phyloP scores from a whole-genome alignment of 202 grass and related monocot genomes.

The Panicum virgatum region DNA sequence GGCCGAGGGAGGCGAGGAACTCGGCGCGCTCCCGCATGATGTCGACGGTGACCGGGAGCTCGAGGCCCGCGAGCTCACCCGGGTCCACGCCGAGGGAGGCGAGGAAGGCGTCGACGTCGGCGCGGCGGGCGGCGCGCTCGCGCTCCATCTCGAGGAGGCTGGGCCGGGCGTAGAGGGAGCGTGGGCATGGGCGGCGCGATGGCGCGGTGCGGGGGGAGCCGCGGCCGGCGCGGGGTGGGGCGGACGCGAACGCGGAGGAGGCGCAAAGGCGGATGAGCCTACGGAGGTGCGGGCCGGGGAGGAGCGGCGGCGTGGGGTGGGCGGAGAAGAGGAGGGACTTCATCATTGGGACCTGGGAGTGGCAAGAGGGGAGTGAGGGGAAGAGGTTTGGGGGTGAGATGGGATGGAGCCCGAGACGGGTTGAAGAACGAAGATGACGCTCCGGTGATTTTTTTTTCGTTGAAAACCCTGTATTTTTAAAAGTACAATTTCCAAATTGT shows the following conservation, averaged over 20 bases:
- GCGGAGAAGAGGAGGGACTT: conserved; percentile 68
- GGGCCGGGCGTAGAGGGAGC: conserved; percentile 78
- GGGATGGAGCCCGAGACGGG: background rate
- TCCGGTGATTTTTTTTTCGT: background rate
- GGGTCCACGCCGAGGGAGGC: conserved; percentile 67
- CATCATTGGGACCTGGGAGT: conserved; percentile 38
- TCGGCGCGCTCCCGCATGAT: conserved; percentile 93
- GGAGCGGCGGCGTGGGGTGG: conserved; percentile 60
- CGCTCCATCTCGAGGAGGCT: conserved; percentile 75
- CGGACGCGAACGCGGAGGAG: conserved; percentile 30
- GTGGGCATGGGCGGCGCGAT: conserved; percentile 50
- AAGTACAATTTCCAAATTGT: no score
- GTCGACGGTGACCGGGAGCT: conserved; percentile 81
- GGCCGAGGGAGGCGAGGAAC: conserved; percentile 77
- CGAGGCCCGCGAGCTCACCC: conserved; percentile 73
- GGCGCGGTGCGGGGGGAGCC: conserved; percentile 24
- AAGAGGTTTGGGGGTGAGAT: background rate
- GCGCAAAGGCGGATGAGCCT: conserved; percentile 29
- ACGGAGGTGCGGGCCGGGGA: conserved; percentile 43
- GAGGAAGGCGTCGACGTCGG: conserved; percentile 75
- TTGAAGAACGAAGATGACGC: background rate
- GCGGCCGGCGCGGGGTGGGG: conserved; percentile 34
- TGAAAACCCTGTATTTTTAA: no score
- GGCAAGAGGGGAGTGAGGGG: background rate
- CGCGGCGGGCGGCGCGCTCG: conserved; percentile 58